phyloP scores from a whole-genome alignment of 2,329 filamentous ascomycete species.

The Talaromyces marneffei region DNA sequence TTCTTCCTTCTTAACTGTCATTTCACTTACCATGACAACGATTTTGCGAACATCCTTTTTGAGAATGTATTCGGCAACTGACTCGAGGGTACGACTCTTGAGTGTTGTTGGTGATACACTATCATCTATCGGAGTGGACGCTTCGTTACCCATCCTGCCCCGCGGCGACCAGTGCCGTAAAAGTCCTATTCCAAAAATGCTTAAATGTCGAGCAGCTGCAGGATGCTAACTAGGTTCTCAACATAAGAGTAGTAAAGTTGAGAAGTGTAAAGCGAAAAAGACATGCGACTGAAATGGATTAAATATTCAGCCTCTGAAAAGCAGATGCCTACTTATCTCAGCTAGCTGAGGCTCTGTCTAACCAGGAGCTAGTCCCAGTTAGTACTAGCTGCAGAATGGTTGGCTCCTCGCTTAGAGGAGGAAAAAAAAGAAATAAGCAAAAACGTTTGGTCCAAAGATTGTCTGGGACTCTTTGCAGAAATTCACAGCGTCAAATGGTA shows the following conservation, averaged over 20 bases:
- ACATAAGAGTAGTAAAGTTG: too few relatives aligned
- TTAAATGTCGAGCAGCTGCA: background rate
- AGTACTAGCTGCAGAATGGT: background rate
- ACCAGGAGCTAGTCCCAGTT: background rate
- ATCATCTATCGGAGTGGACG: conserved; percentile 62
- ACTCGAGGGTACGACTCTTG: conserved; percentile 61
- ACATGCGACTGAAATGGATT: background rate
- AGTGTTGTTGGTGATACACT: conserved; percentile 61
- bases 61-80: conserved; percentile 74
- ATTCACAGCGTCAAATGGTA: conserved; percentile 1
- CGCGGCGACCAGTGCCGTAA: background rate
- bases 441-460: background rate
- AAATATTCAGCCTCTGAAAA: background rate
- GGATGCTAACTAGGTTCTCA: background rate
- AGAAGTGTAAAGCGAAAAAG: background rate
- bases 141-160: conserved; percentile 72
- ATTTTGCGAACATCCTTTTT: conserved; percentile 62
- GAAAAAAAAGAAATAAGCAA: background rate
- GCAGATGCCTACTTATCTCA: background rate
- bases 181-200: background rate
- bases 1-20: too few relatives aligned
- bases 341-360: background rate
- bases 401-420: background rate
- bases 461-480: background rate
- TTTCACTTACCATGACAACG: conserved; percentile 63